Base-by-base conservation (phyloP, 805 yeast genomes). In the Metschnikowia bowlesiae region DNA sequence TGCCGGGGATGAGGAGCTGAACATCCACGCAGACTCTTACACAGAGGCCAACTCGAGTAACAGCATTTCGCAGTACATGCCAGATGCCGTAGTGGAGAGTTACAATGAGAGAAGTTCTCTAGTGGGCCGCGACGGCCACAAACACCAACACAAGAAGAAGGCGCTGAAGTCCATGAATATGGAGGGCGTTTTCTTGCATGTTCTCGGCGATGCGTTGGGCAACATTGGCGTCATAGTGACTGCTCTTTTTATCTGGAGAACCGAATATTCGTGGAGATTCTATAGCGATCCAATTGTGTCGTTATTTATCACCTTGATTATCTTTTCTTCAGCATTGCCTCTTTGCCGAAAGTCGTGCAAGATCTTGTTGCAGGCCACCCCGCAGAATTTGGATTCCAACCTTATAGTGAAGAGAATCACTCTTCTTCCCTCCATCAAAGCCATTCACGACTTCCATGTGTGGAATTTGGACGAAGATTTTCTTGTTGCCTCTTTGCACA, bases 121-220 rank as follows among this genome's bases (percentile, higher is more conserved):
- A 51, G 54, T 56, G 40, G 39, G 73, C 16, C 53, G 53, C 29
- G 50, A 56, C 6, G 36, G 37, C 39, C 52, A 58, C n/a, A 58
- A 56, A 10, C 51, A 54, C 13, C 49, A 41, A 13, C 52, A 51
- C 9, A 46, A 52, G 39, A 47, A 52, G 39, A 48, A 57, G 14
- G 44, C 39, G 10, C 45, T 52, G 54, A 82, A 79, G 63, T 87
- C 96, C n/a, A 74, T 92, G 73, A 92, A 94, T 69, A 92, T 92
- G 97, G 91, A 89, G 61, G 99, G 99, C 55, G 97, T 92, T 3
- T 94, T 89, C 64, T 75, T 92, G 62, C 99, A 92, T 64, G 99
- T 94, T 10, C 55, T 94, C 59, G 98, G 98, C 41, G 99, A 92
- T 68, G 98, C 98, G 1, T 74, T 92, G 50, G 98, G 99, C 55